Evolutionary conservation across 305 asterid genomes (phyloP).

Genomic region (Fraxinus sp.): DNA sequence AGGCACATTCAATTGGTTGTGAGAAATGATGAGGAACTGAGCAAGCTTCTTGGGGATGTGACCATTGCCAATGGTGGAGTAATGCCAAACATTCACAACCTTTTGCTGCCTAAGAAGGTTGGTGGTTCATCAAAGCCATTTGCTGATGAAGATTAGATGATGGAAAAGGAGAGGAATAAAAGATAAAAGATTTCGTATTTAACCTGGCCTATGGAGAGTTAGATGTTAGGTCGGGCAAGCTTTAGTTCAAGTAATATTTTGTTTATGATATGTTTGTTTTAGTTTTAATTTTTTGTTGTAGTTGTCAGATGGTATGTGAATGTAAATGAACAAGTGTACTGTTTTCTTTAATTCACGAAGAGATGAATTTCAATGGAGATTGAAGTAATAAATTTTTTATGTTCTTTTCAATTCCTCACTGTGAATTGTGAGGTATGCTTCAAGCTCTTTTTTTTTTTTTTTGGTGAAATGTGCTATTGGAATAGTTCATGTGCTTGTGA

Average conservation of each 20-base stretch:
- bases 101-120: slow-evolving; percentile 17
- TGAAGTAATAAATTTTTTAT: background rate
- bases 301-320: background rate
- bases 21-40: slow-evolving; percentile 14
- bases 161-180: background rate
- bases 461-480: too few species aligned
- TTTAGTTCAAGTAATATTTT: background rate
- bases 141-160: background rate
- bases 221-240: background rate
- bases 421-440: too few species aligned
- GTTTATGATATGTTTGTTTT: background rate
- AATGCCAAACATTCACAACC: slow-evolving; percentile 23
- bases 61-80: slow-evolving; percentile 22
- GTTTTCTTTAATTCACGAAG: background rate
- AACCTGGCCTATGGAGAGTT: background rate
- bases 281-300: background rate
- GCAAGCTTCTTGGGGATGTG: slow-evolving; percentile 24
- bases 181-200: background rate
- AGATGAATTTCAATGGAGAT: background rate
- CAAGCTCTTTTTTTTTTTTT: too few species aligned
- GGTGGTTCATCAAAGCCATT: slow-evolving; percentile 22
- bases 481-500: too few species aligned
- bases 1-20: slow-evolving; percentile 12
- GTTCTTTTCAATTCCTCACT: background rate
- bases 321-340: background rate